Percentiles rank a stretch among this genome's conserved stretches.
Conservation (phyloP, 2,329 filamentous ascomycete genomes). For the Botrytis sinoallii region DNA sequence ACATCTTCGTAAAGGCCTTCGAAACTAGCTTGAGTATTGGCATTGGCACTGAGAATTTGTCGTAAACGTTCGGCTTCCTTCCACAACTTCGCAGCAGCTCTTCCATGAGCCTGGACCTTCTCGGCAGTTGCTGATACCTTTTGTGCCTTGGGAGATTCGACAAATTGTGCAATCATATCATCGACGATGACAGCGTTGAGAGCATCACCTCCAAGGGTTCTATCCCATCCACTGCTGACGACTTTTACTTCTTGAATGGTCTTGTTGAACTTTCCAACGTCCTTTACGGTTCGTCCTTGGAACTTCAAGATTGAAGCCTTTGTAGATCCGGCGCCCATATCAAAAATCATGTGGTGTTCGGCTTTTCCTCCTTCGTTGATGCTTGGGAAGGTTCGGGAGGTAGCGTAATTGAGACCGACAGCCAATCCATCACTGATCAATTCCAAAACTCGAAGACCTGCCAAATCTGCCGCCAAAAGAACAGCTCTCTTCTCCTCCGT, state of each 20-base stretch:
- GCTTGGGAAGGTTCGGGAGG: constrained; percentile 81
- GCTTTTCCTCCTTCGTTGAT: constrained; percentile 79
- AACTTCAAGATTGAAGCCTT: constrained; percentile 88
- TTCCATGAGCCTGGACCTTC: constrained; percentile 70
- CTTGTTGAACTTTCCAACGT: constrained; percentile 91
- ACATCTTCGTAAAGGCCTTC: constrained; percentile 89
- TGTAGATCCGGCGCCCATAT: constrained; percentile 95
- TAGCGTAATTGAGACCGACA: constrained; percentile 94
- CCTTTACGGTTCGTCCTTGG: constrained; percentile 85
- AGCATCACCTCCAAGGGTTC: constrained; percentile 81
- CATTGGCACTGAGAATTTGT: constrained; percentile 91
- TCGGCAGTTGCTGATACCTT: constrained; percentile 60
- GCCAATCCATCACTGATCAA: constrained; percentile 87
- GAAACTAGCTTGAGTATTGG: constrained; percentile 74
- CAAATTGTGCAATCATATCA: constrained; percentile 80
- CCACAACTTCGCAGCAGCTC: constrained; percentile 83
- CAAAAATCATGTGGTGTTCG: constrained; percentile 90
- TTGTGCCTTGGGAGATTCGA: constrained; percentile 66
- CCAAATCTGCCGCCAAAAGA: constrained; percentile 78
- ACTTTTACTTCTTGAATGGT: constrained; percentile 94
- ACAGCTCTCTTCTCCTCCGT: constrained; percentile 85
- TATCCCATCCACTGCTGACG: constrained; percentile 83
- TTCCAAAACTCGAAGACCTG: constrained; percentile 80
- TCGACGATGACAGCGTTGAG: constrained; percentile 86
- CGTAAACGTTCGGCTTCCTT: constrained; percentile 87